Conservation (phyloP, 148 eudicot genomes). For the Suaeda aralocaspica region DNA sequence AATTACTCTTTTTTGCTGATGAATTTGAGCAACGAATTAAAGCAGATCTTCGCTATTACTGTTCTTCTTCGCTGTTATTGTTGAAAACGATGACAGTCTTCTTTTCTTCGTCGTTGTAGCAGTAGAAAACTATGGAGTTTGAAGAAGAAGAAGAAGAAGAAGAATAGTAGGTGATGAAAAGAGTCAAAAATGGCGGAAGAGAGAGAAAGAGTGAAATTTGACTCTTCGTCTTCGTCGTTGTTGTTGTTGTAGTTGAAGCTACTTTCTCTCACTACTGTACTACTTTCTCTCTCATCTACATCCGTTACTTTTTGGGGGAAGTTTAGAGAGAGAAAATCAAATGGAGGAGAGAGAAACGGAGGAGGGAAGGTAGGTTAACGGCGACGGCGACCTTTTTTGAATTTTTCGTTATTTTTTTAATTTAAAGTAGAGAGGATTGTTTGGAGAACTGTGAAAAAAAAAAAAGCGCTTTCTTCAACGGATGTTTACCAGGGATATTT, state of each 20-base stretch:
- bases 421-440: not conserved
- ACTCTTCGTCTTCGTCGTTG: slow-evolving; percentile 30
- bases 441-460: slow-evolving; percentile 10
- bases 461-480: slow-evolving; percentile 23
- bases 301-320: not conserved
- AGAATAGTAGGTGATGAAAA: slow-evolving; percentile 22
- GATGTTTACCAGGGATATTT: slow-evolving; percentile 12
- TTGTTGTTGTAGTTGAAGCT: slow-evolving; percentile 13
- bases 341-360: not conserved
- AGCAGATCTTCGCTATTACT: not conserved
- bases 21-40: too few relatives aligned
- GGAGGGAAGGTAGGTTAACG: slow-evolving; percentile 14
- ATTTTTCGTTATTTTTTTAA: not conserved
- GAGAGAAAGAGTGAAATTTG: slow-evolving; percentile 38
- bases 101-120: not conserved
- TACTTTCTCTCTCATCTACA: not conserved
- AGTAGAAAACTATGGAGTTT: not conserved
- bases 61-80: too few relatives aligned
- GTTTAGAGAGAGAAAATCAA: slow-evolving; percentile 1
- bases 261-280: slow-evolving; percentile 3
- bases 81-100: too few relatives aligned
- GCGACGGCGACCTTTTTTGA: slow-evolving; percentile 13
- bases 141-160: not conserved
- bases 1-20: too few relatives aligned
- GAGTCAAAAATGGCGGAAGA: slow-evolving; percentile 55